Evolutionary conservation across 768 basidiomycete species (phyloP).

Genomic region (Panaeolus papilionaceus): DNA sequence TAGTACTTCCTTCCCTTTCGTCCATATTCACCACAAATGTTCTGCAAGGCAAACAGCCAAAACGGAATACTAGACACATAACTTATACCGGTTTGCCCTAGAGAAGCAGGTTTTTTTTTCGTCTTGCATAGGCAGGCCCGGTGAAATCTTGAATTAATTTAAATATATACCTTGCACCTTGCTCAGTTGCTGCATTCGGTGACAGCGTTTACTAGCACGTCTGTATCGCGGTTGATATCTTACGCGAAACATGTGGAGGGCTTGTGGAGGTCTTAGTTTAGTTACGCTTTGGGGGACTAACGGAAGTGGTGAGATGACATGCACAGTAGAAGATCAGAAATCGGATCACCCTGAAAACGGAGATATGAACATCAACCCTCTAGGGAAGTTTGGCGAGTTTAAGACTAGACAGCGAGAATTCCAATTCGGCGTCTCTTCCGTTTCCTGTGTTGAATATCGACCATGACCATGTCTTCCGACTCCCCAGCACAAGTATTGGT

Average conservation of each 20-base stretch:
- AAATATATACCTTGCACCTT: too few species aligned
- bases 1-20: too few species aligned
- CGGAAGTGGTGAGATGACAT: neutral
- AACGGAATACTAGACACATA: too few species aligned
- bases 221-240: neutral
- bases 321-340: slow-evolving; percentile 7
- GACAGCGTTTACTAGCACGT: neutral
- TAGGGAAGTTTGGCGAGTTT: neutral
- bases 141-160: too few species aligned
- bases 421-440: neutral
- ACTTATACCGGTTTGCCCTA: neutral
- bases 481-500: neutral
- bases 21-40: too few species aligned
- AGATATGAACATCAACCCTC: slow-evolving; percentile 8
- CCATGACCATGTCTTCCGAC: neutral
- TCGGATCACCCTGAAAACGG: slow-evolving; percentile 15
- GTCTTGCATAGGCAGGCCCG: too few species aligned
- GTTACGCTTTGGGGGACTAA: neutral
- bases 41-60: too few species aligned
- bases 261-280: neutral
- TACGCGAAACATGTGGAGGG: neutral
- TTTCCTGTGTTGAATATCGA: neutral
- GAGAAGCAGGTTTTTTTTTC: too few species aligned
- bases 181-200: too few species aligned
- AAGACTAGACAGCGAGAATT: neutral